A percentile compares a stretch with the other conserved stretches of the same genome.
Evolutionary conservation across 768 basidiomycete species (phyloP).

Genomic region (Multifurca ochricompacta): DNA sequence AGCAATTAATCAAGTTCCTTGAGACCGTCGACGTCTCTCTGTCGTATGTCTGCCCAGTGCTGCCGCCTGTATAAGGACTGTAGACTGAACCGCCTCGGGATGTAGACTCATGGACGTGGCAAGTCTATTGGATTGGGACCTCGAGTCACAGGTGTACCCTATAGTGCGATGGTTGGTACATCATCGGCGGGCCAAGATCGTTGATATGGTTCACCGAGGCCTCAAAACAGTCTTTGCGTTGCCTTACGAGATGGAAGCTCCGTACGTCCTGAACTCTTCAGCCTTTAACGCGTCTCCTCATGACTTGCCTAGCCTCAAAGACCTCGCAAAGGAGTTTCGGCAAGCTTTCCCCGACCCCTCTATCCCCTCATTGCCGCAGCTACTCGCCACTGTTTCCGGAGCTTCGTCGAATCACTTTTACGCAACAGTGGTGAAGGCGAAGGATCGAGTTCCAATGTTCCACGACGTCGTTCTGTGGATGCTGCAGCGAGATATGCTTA

Average conservation of each 20-base stretch:
- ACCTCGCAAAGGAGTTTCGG: constrained; percentile 53
- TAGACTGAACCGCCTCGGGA: neutral
- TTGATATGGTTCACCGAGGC: constrained; percentile 73
- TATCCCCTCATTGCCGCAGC: constrained; percentile 62
- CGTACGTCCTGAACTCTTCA: constrained; percentile 39
- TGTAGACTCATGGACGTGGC: constrained; percentile 66
- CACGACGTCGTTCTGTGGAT: constrained; percentile 87
- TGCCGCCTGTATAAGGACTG: neutral
- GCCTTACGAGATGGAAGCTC: constrained; percentile 50
- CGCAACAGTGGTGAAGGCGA: constrained; percentile 63
- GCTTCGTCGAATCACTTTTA: constrained; percentile 72
- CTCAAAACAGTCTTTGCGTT: constrained; percentile 79
- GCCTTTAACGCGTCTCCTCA: constrained; percentile 10
- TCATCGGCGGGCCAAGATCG: constrained; percentile 81
- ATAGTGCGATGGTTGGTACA: constrained; percentile 90
- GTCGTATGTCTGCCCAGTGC: constrained; percentile 45
- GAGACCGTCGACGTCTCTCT: constrained; percentile 65
- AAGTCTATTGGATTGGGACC: constrained; percentile 72
- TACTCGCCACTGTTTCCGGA: constrained; percentile 70
- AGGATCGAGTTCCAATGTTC: constrained; percentile 62
- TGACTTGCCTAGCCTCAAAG: constrained; percentile 37
- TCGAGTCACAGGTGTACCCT: constrained; percentile 77
- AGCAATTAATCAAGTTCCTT: constrained; percentile 68
- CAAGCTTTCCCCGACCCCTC: constrained; percentile 47
- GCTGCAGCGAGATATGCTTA: constrained; percentile 76